Base-by-base conservation (phyloP, 805 yeast genomes). In the Lipomyces spencermartinsiae region DNA sequence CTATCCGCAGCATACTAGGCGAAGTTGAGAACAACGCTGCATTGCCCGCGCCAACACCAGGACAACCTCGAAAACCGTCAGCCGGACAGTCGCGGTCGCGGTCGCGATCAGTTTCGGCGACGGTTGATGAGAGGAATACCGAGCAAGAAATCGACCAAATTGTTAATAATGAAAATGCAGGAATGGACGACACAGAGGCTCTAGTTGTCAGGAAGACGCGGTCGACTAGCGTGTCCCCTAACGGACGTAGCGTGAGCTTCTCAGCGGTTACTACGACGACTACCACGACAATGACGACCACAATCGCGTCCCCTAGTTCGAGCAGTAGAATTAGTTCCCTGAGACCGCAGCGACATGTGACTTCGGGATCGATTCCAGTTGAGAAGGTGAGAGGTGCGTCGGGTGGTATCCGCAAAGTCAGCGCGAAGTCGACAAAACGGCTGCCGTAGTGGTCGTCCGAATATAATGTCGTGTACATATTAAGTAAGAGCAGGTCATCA, bases 41-140 rank as follows among this genome's bases (percentile, higher is more conserved):
- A 0, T 93, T 95, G 22, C 99, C 98, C 4, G 85, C 86, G 72
- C 92, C 92, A 61, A 92, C 97, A 1, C 99, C 99, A 0, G 99
- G 98, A 1, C 99, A 95, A 79, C 99, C 99, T 54, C 86, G 98
- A 76, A 94, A 94, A 56, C 67, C 67, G 4, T 70, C 72, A 7
- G n/a, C 29, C 12, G 22, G 10, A 16, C 63, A 61, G 53, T 31
- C 63, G 4, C 58, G 66, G 53, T 31, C 63, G 4, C 58, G 66
- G 19, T 35, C 63, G 14, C 56, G 39, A n/a, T 46, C 61, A 2
- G 60, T 25, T 33, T 59, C 62, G 8, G 61, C 60, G n/a, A 61
- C 70, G 16, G 31, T n/a, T 34, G 43, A 31, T 9, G 65, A 61
- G 39, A 10, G 29, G 9, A 51, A 35, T 16, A 19, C 51, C 8